Evolutionary conservation across 2,329 filamentous ascomycete genomes (phyloP), one percentile per base, ranked within the genome.

Genomic region (Amylocarpus encephaloides): DNA sequence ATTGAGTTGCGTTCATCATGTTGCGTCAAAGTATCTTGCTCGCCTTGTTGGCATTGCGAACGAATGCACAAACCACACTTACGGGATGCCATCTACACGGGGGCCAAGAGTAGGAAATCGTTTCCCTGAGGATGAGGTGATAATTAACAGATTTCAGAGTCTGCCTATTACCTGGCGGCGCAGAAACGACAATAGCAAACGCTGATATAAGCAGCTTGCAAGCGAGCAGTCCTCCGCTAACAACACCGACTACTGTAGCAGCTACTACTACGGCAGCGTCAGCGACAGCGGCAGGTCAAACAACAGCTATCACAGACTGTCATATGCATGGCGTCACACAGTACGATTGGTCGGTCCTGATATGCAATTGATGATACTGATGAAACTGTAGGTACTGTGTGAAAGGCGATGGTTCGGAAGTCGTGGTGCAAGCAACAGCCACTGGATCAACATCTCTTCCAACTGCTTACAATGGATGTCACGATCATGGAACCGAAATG

Each of bases 401-500:
- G 15, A 46, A 46, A 11, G 46, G 55, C 56, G 68, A 62, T 10
- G 70, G 69, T 64, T 64, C 71, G 49, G 74, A 74, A 47, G 66
- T 68, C 46, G 62, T 70, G 40, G 62, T 77, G n/a, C 51, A 67
- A n/a, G 67, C 70, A 44, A 67, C 71, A 2, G 69, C 72, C 2
- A 85, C 78, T 3, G 73, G 73, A 15, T 80, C 76, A 1, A 11
- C 16, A 6, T 73, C 73, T 41, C 66, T 80, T 15, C 80, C 83
- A 1, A 70, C 81, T 0, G 68, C 76, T 46, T 86, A 81, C 60
- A 86, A 82, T 0, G 79, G 68, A 48, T 88, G 85, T 62, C 83
- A 88, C 63, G 60, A 67, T 1, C 83, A 88, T 65, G 81, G 71
- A 13, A 60, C 65, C 3, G 73, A 81, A 41, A 73, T 73, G 80